A percentile compares a stretch with the other conserved stretches of the same genome.
phyloP scores from a whole-genome alignment of 306 rosid species.

The Casuarina cunninghamiana region DNA sequence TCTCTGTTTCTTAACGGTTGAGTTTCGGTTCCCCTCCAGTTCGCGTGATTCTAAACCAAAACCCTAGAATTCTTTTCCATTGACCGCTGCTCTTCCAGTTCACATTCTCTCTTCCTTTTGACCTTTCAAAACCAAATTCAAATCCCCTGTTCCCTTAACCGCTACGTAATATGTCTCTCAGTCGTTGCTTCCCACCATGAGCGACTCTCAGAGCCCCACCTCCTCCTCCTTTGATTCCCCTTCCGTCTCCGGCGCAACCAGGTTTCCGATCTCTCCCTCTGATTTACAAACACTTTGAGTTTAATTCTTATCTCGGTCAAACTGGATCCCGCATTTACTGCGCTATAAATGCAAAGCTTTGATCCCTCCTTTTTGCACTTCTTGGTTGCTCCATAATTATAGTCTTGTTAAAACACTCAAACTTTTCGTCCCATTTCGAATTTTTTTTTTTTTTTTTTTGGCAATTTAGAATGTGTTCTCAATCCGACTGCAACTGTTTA shows the following conservation, averaged over 20 bases:
- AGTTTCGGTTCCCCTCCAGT: slow-evolving; percentile 23
- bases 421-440: neutral
- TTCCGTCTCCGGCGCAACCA: slow-evolving; percentile 53
- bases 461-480: neutral
- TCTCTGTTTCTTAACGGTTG: slow-evolving; percentile 29
- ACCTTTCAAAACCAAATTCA: neutral
- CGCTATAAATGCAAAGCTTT: neutral
- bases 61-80: slow-evolving; percentile 12
- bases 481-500: neutral
- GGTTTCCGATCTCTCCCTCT: slow-evolving; percentile 33
- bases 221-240: slow-evolving; percentile 59
- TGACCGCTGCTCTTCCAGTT: slow-evolving; percentile 33
- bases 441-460: neutral
- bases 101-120: slow-evolving; percentile 1
- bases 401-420: too few species aligned
- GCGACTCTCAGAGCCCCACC: slow-evolving; percentile 58
- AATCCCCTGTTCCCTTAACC: slow-evolving; percentile 7
- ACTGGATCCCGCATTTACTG: neutral
- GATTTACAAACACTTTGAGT: neutral
- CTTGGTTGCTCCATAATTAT: slow-evolving; percentile 1
- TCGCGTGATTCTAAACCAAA: slow-evolving; percentile 1
- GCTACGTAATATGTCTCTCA: slow-evolving; percentile 37
- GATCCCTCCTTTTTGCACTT: neutral
- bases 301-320: neutral
- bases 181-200: slow-evolving; percentile 41